Evolutionary conservation across 805 yeast genomes (phyloP), one percentile per base, ranked within the genome.

Genomic region (Metschnikowia arizonensis): DNA sequence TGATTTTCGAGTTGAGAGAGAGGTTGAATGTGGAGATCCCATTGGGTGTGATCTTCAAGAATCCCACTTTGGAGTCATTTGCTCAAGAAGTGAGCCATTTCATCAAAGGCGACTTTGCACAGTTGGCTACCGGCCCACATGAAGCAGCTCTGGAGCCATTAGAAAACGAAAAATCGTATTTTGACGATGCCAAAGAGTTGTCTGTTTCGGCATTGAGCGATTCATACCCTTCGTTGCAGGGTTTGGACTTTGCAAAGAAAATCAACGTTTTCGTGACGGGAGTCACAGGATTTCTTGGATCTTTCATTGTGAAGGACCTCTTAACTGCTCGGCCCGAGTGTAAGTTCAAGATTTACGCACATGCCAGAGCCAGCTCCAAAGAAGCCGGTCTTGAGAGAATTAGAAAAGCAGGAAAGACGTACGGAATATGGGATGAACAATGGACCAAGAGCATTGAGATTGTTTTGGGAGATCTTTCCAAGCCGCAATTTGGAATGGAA

Each of bases 231-330:
- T 76, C 81, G 2, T 74, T 71, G 45, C 55, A 57, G 44, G 57
- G 69, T 25, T 48, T 66, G 15, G 68, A 64, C 33, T 56, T 64
- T 10, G 61, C 69, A 3, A 59, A 66, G 33, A 47, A 62, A 1
- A 54, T 80, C 18, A 82, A 78, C 50, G 86, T 89, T 1, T 88
- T 93, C 56, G 79, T 93, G 35, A 93, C 99, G 23, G 99, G 99
- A 61, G 86, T 83, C 31, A 95, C 99, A 31, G 99, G 99, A 1
- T 93, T 91, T 79, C 69, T 93, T 46, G 99, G 99, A 28, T 81
- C 97, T 1, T 93, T 85, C 64, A 82, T 93, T 40, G 66, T 93
- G 36, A 75, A 86, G 26, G 95, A 93, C 54, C 66, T 93, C 34
- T 72, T 93, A 54, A 61, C 60, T 29, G 72, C 71, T 43, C 79